phyloP scores from a whole-genome alignment of 208 protist species.

The Acanthamoeba royreba region DNA sequence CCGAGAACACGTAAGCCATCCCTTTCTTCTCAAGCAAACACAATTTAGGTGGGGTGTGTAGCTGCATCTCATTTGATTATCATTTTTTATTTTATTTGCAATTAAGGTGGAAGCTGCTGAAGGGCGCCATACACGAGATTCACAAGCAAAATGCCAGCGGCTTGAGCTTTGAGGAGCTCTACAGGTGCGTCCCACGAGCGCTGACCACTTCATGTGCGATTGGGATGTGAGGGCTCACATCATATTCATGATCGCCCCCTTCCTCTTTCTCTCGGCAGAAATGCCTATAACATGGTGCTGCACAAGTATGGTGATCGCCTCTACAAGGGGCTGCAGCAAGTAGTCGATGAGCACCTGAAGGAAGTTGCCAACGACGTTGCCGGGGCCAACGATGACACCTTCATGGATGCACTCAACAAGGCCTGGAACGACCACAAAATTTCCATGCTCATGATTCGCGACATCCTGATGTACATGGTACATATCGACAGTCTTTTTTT shows the following conservation, averaged over 20 bases:
- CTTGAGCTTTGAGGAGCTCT: slow-evolving; percentile 81
- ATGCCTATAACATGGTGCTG: slow-evolving; percentile 81
- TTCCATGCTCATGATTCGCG: slow-evolving; percentile 80
- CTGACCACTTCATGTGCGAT: neutral
- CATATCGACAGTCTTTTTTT: neutral
- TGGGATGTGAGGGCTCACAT: neutral
- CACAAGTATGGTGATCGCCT: slow-evolving; percentile 80
- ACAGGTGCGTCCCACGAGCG: slow-evolving; percentile 53
- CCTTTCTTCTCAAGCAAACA: too few relatives aligned
- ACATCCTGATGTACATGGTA: slow-evolving; percentile 88
- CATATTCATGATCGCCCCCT: neutral
- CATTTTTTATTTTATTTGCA: neutral
- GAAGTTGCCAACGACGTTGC: slow-evolving; percentile 48
- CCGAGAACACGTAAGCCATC: slow-evolving; percentile 60
- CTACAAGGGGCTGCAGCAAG: slow-evolving; percentile 71
- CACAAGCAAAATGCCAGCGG: slow-evolving; percentile 75
- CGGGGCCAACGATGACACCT: slow-evolving; percentile 60
- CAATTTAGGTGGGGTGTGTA: too few relatives aligned
- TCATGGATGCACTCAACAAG: slow-evolving; percentile 69
- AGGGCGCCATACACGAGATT: slow-evolving; percentile 75
- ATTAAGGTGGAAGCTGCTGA: slow-evolving; percentile 56
- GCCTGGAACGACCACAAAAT: slow-evolving; percentile 79
- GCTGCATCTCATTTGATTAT: neutral
- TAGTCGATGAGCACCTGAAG: slow-evolving; percentile 67
- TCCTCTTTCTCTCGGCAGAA: slow-evolving; percentile 53